Percentiles rank a stretch among this genome's conserved stretches.
Evolutionary conservation across 2,329 filamentous ascomycete species (phyloP).

Genomic region (Cercospora zeae-maydis): DNA sequence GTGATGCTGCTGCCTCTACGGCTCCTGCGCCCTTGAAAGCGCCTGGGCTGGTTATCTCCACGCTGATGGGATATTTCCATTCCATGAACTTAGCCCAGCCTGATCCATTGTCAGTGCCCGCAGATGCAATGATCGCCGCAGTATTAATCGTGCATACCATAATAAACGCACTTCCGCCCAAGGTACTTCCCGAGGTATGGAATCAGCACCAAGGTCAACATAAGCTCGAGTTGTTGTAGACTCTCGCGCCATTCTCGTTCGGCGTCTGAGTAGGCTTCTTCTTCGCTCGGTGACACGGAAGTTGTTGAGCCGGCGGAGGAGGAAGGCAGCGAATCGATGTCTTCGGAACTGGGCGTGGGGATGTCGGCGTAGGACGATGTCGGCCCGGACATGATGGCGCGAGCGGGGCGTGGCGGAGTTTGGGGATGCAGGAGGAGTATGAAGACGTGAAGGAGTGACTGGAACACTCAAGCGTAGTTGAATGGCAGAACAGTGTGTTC

Average conservation of each 20-base stretch:
- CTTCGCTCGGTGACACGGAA: conserved; percentile 45
- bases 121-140: neutral
- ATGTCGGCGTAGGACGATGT: conserved; percentile 53
- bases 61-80: conserved; percentile 83
- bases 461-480: conserved; percentile 3
- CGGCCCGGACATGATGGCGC: conserved; percentile 40
- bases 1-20: conserved; percentile 46
- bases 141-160: conserved; percentile 62
- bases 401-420: neutral
- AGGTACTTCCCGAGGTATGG: conserved; percentile 94
- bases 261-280: conserved; percentile 66
- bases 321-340: conserved; percentile 50
- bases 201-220: conserved; percentile 90
- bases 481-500: neutral
- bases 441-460: conserved; percentile 1
- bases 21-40: conserved; percentile 47
- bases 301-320: conserved; percentile 49
- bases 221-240: conserved; percentile 85
- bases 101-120: conserved; percentile 41
- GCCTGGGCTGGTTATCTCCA: conserved; percentile 51
- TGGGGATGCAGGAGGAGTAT: neutral
- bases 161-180: conserved; percentile 91
- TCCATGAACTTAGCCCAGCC: conserved; percentile 93
- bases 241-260: conserved; percentile 94
- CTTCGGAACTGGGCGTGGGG: conserved; percentile 36